Percentiles rank a stretch among this genome's conserved stretches.
Conservation (phyloP, 352 stramenopile genomes). For the Phytopythium oedochilum region DNA sequence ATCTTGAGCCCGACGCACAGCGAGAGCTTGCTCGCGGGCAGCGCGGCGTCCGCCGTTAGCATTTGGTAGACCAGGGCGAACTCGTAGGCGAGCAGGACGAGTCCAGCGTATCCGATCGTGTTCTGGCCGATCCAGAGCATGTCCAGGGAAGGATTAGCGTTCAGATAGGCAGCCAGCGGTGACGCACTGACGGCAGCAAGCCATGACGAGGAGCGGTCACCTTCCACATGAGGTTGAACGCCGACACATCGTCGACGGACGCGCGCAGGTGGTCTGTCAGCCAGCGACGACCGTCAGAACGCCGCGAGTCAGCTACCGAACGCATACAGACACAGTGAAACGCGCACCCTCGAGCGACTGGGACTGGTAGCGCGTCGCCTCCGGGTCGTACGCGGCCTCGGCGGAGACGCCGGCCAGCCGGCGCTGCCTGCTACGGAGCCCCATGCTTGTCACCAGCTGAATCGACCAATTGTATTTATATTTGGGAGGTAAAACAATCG, state of each 20-base stretch:
- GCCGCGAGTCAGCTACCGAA: not conserved
- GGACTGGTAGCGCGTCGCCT: slow-evolving; percentile 24
- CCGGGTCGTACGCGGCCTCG: slow-evolving; percentile 33
- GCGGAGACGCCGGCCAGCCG: slow-evolving; percentile 27
- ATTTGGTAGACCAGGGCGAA: slow-evolving; percentile 27
- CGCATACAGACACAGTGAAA: not conserved
- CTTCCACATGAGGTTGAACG: slow-evolving; percentile 49
- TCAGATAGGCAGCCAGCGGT: no score
- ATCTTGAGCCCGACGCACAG: slow-evolving; percentile 37
- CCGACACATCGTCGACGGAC: slow-evolving; percentile 33
- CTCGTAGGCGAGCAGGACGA: slow-evolving; percentile 41
- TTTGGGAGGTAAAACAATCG: no score
- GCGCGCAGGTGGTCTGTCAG: slow-evolving; percentile 45
- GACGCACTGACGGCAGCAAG: no score
- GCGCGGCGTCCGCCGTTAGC: slow-evolving; percentile 9
- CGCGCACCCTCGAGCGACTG: slow-evolving; percentile 29
- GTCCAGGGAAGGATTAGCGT: no score
- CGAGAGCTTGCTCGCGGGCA: slow-evolving; percentile 6
- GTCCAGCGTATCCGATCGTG: slow-evolving; percentile 26
- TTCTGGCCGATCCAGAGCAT: no score
- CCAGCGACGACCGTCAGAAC: no score
- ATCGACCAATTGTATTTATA: no score
- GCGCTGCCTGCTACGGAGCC: slow-evolving; percentile 42
- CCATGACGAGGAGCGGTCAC: slow-evolving; percentile 13
- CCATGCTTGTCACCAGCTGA: no score